A percentile compares a stretch with the other conserved stretches of the same genome.
Evolutionary conservation across 306 rosid genomes (phyloP).

Genomic region (Cyclanthera cordifolia): DNA sequence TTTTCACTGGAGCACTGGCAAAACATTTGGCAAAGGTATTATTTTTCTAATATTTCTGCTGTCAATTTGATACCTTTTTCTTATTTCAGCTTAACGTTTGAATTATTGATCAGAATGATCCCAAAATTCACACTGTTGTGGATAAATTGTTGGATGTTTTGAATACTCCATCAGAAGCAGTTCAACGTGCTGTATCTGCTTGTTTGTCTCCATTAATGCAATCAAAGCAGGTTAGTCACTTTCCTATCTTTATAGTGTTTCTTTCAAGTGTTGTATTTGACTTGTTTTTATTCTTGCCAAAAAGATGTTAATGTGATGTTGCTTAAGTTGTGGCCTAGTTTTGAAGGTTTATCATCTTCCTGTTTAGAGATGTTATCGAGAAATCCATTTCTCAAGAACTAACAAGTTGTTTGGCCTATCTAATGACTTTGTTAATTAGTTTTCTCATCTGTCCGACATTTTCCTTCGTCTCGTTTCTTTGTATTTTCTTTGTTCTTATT

Average conservation of each 20-base stretch:
- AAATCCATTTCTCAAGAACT: neutral
- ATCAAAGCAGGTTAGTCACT: constrained; percentile 61
- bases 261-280: neutral
- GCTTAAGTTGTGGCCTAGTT: neutral
- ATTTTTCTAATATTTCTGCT: constrained; percentile 1
- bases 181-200: constrained; percentile 88
- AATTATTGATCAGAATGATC: constrained; percentile 60
- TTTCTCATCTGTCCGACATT: too few relatives aligned
- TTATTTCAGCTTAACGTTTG: constrained; percentile 6
- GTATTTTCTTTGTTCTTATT: too few relatives aligned
- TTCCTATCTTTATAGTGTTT: neutral
- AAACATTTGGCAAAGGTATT: constrained; percentile 84
- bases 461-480: too few relatives aligned
- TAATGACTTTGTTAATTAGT: too few relatives aligned
- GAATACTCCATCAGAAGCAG: constrained; percentile 96
- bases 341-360: neutral
- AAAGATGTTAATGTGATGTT: neutral
- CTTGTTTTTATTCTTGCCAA: neutral
- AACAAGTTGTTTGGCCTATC: neutral
- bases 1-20: constrained; percentile 92
- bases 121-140: constrained; percentile 81
- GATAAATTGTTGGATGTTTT: constrained; percentile 89
- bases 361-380: neutral
- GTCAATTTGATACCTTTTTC: neutral
- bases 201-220: constrained; percentile 92